Evolutionary conservation across 2,329 filamentous ascomycete genomes (phyloP).

Genomic region (Fusarium cicatricum): DNA sequence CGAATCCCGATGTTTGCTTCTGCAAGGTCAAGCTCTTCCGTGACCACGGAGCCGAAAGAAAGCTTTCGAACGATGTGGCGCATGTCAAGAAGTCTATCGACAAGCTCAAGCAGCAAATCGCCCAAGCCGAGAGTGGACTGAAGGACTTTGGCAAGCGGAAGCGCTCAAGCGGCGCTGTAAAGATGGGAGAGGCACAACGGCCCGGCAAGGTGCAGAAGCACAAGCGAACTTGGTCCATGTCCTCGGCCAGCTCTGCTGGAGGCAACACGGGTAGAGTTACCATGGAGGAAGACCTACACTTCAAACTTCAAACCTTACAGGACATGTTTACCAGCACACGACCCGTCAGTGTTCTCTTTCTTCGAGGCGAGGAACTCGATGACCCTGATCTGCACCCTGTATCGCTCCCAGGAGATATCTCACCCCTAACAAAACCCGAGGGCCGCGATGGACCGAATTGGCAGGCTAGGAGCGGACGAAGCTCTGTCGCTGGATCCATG

Average conservation of each 20-base stretch:
- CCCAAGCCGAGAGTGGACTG: slow-evolving; percentile 74
- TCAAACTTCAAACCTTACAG: slow-evolving; percentile 79
- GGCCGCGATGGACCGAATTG: slow-evolving; percentile 57
- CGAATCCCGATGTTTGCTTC: slow-evolving; percentile 78
- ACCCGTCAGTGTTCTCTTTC: slow-evolving; percentile 78
- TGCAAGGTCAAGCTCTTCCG: slow-evolving; percentile 98
- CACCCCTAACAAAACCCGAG: slow-evolving; percentile 65
- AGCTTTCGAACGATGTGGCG: slow-evolving; percentile 91
- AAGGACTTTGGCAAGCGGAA: slow-evolving; percentile 74
- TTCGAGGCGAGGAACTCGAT: slow-evolving; percentile 79
- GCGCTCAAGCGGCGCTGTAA: slow-evolving; percentile 59
- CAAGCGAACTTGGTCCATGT: slow-evolving; percentile 95
- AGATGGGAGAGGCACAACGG: slow-evolving; percentile 61
- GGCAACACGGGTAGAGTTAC: slow-evolving; percentile 56
- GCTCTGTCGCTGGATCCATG: slow-evolving; percentile 68
- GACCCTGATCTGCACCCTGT: slow-evolving; percentile 84
- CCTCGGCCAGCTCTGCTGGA: slow-evolving; percentile 73
- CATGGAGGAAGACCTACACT: slow-evolving; percentile 78
- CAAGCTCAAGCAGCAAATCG: slow-evolving; percentile 92
- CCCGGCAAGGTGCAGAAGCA: slow-evolving; percentile 89
- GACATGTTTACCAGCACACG: slow-evolving; percentile 90
- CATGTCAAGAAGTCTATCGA: slow-evolving; percentile 98
- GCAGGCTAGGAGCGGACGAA: slow-evolving; percentile 61
- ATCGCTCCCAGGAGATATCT: slow-evolving; percentile 71
- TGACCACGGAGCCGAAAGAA: slow-evolving; percentile 94